These are phyloP conservation scores for Passalora sequoiae DNA, from an alignment of 2,329 filamentous ascomycete genomes.

Conservation along the genomic window DNA sequence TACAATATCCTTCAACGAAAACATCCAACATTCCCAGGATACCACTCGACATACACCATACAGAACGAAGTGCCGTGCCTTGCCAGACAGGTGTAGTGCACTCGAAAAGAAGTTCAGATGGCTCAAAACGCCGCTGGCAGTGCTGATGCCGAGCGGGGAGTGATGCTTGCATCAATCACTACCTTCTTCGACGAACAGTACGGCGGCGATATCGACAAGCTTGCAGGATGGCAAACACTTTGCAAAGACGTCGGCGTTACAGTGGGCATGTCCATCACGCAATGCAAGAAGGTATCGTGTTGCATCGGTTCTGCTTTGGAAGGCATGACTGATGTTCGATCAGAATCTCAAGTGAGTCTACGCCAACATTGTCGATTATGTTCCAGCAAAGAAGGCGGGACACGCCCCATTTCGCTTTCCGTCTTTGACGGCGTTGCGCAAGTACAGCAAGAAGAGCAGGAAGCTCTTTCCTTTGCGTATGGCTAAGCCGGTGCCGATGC, in stretches of 20 bases:
- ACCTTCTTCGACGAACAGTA: slow-evolving; percentile 8
- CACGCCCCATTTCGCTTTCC: slow-evolving; percentile 5
- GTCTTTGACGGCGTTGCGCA: slow-evolving; percentile 8
- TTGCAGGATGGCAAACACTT: slow-evolving; percentile 17
- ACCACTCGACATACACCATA: too few species aligned
- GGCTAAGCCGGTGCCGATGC: slow-evolving; percentile 19
- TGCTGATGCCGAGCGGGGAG: too few species aligned
- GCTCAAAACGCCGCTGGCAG: too few species aligned
- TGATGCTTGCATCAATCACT: too few species aligned
- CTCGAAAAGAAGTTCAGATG: too few species aligned
- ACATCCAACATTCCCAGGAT: too few species aligned
- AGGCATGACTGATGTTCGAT: background rate
- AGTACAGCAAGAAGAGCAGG: slow-evolving; percentile 13
- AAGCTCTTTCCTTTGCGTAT: slow-evolving; percentile 17
- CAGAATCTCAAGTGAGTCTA: slow-evolving; percentile 14
- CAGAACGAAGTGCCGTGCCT: too few species aligned
- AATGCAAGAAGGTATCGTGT: slow-evolving; percentile 25
- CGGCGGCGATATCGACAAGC: background rate
- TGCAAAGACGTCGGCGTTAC: slow-evolving; percentile 17
- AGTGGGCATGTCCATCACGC: slow-evolving; percentile 13
- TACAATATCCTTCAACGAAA: too few species aligned
- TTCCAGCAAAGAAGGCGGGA: slow-evolving; percentile 11
- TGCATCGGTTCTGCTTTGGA: too few species aligned
- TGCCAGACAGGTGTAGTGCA: too few species aligned
- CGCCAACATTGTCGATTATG: slow-evolving; percentile 22